These are phyloP conservation scores for Penicillium lividum DNA, from an alignment of 495 filamentous ascomycete genomes.

Conservation along the genomic window DNA sequence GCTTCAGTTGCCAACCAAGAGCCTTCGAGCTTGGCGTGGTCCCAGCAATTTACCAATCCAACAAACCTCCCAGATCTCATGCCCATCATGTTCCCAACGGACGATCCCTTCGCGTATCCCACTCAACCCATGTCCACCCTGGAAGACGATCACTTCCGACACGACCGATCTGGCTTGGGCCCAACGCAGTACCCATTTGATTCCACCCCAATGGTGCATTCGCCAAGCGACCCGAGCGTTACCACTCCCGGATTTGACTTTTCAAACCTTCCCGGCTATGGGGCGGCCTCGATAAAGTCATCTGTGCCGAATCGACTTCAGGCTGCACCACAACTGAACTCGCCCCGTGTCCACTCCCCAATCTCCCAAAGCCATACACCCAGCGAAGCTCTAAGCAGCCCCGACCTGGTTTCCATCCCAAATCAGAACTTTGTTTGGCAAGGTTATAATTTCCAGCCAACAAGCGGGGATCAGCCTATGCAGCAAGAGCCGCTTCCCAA, in stretches of 20 bases:
- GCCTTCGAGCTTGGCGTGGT: constrained; percentile 26
- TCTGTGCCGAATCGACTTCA: constrained; percentile 35
- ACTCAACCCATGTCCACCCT: constrained; percentile 75
- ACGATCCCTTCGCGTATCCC: constrained; percentile 88
- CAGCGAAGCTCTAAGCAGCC: constrained; percentile 40
- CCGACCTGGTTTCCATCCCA: constrained; percentile 49
- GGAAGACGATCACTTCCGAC: constrained; percentile 53
- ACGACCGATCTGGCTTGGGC: constrained; percentile 23
- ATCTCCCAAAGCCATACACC: constrained; percentile 38
- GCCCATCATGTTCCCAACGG: constrained; percentile 89
- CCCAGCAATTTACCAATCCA: constrained; percentile 36
- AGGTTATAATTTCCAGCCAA: constrained; percentile 41
- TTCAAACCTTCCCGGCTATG: constrained; percentile 28
- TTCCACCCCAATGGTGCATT: constrained; percentile 18
- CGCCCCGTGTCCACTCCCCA: constrained; percentile 38
- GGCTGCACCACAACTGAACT: constrained; percentile 25
- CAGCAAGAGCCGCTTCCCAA: constrained; percentile 23
- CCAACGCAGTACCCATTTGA: constrained; percentile 23
- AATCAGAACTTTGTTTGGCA: constrained; percentile 50
- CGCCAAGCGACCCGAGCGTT: constrained; percentile 24
- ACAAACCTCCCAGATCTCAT: constrained; percentile 68
- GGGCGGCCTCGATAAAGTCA: constrained; percentile 25
- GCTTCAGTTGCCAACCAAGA: constrained; percentile 28
- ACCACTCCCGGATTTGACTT: constrained; percentile 36
- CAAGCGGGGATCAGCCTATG: constrained; percentile 17